Percentiles rank a stretch among this genome's conserved stretches.
Conservation (phyloP, 129 eudicot species). For the Escallonia herrerae region DNA sequence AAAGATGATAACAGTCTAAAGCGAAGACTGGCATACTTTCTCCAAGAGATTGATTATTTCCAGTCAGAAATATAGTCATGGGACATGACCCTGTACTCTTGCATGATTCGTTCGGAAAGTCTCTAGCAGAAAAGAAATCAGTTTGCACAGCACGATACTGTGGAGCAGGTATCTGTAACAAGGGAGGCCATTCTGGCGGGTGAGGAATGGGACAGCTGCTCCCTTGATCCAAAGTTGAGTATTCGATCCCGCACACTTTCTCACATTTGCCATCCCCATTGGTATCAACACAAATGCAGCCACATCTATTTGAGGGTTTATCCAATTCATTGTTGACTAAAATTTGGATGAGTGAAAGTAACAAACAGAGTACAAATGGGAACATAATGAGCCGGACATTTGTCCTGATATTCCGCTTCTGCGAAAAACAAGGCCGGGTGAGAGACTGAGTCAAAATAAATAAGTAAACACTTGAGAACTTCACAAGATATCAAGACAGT, state of each 20-base stretch:
- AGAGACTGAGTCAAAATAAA: too few species aligned
- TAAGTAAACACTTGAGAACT: too few species aligned
- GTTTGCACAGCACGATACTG: conserved; percentile 68
- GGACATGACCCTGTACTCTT: conserved; percentile 67
- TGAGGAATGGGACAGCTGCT: conserved; percentile 48
- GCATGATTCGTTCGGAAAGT: conserved; percentile 75
- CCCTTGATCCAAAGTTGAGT: conserved; percentile 56
- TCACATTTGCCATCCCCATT: conserved; percentile 68
- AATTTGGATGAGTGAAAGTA: conserved; percentile 55
- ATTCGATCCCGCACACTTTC: conserved; percentile 61
- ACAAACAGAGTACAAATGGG: conserved; percentile 57
- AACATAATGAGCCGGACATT: conserved; percentile 43
- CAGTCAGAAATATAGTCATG: conserved; percentile 60
- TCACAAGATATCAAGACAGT: too few species aligned
- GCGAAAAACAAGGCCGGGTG: conserved; percentile 14
- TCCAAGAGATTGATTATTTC: conserved; percentile 70
- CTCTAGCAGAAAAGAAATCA: conserved; percentile 35
- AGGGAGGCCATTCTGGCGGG: conserved; percentile 87
- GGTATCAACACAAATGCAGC: conserved; percentile 76
- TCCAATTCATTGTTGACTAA: conserved; percentile 47
- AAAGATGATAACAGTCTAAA: not conserved
- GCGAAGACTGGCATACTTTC: conserved; percentile 36
- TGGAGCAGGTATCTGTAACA: conserved; percentile 72
- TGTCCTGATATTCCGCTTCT: conserved; percentile 53
- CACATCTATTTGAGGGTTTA: conserved; percentile 61